Conservation (phyloP, 495 filamentous ascomycete genomes). For the Thermochaetoides thermophila region DNA sequence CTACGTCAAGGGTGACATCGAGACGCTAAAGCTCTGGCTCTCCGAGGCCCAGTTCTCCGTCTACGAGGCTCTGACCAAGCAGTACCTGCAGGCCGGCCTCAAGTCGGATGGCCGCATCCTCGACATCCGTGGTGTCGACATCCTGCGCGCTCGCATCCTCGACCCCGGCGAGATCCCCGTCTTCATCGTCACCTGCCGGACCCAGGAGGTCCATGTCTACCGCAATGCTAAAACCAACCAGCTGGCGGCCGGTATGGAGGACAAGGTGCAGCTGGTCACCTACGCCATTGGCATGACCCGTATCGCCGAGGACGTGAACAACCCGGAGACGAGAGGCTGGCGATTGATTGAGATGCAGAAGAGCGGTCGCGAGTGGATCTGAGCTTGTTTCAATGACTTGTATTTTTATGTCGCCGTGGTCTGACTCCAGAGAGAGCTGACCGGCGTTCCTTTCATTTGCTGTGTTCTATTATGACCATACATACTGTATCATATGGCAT, state of each 20-base stretch:
- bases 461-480: slow-evolving; percentile 8
- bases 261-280: slow-evolving; percentile 93
- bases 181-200: slow-evolving; percentile 88
- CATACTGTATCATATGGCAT: slow-evolving; percentile 16
- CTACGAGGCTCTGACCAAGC: slow-evolving; percentile 83
- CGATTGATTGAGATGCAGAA: slow-evolving; percentile 96
- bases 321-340: slow-evolving; percentile 93
- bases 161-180: slow-evolving; percentile 97
- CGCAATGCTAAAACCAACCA: slow-evolving; percentile 75
- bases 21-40: slow-evolving; percentile 85
- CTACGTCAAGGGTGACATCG: slow-evolving; percentile 89
- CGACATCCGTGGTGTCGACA: slow-evolving; percentile 87
- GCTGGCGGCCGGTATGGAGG: slow-evolving; percentile 95
- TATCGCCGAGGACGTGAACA: slow-evolving; percentile 86
- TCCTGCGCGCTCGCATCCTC: slow-evolving; percentile 73
- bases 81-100: slow-evolving; percentile 83
- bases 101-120: slow-evolving; percentile 89
- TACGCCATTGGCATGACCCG: slow-evolving; percentile 94
- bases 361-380: slow-evolving; percentile 75
- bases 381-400: too few relatives aligned
- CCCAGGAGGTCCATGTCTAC: slow-evolving; percentile 98
- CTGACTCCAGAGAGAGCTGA: background rate
- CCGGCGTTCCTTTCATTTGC: slow-evolving; percentile 1
- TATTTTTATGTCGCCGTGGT: background rate
- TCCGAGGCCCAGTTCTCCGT: slow-evolving; percentile 89